Base-by-base conservation (phyloP, 768 basidiomycete species). In the Suillus spraguei region DNA sequence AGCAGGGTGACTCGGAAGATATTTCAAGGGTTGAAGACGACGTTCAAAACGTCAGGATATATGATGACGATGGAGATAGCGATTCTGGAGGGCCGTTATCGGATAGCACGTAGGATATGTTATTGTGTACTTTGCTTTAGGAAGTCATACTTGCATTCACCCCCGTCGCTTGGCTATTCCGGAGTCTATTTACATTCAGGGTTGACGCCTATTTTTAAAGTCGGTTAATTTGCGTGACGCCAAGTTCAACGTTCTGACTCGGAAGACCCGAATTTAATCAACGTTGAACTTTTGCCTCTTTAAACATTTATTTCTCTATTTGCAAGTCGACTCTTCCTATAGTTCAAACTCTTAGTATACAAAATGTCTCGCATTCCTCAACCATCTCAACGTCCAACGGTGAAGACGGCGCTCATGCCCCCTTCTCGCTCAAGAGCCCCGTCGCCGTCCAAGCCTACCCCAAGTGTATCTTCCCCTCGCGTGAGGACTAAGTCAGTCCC, bases 341-440 rank as follows among this genome's bases (percentile, higher is more conserved):
- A 39, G 5, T 39, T 28, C 24, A 28, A 58, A 28, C 52, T 59
- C 32, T 54, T 13, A 36, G 33, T 38, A 35, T 14, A 35, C 68
- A 42, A 54, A 44, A 81, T 82, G 80, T 80, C 80, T 63, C 80
- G 80, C 42, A 66, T 79, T 28, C 78, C 80, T n/a, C 76, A 76
- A 61, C 66, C 65, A n/a, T 69, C 78, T 41, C 73, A 76, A 33
- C 72, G 76, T 5, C 70, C 74, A 54, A 68, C 78, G 0, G 65
- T 68, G 53, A 78, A 68, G 58, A 68, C 77, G 0, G 54, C 71
- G 2, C 59, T 78, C 5, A 65, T 55, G 22, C 70, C 75, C 17
- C 64, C 71, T 13, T 52, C 77, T 60, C 79, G 67, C 62, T 71
- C 74, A 55, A 75, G 73, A 62, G 73, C 72, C 44, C 68, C 73